Evolutionary conservation across 1,139 yeast genomes (phyloP), one percentile per base, ranked within the genome.

Genomic region (Debaryomyces sp.): DNA sequence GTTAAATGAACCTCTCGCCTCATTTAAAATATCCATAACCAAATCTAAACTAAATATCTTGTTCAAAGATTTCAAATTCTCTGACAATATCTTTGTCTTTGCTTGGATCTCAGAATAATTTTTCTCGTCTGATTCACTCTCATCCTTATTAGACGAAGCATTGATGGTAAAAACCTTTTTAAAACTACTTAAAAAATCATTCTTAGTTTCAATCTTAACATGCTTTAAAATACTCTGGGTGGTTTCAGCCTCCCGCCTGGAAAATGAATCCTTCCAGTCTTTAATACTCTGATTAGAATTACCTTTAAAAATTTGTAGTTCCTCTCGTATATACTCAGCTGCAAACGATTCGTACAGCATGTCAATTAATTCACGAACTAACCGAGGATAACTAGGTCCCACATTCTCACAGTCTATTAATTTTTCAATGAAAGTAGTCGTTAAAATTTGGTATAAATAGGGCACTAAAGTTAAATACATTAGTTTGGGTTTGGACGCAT

Each of bases 141-240:
- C 58, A 6, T 48, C 41, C 13, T 52, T 52, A 4, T 52, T 47
- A 5, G 58, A 47, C 3, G 64, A 45, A 15, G 61, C 54, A 54
- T 72, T 75, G 40, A 81, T 76, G 8, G 80, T 72, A 49, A 80
- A 71, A 61, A 86, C 85, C 56, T 83, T 85, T 26, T 83, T 80
- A 63, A 87, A 87, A 58, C 85, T 80, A 34, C 84, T 70, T 47
- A 84, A 68, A 50, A 76, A 75, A 54, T 76, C 81, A 53, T 68
- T 73, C 45, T 75, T 76, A 1, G 78, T 62, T 54, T 75, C 80
- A 6, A 68, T 63, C 52, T 67, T 68, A 12, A 76, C 79, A 44
- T 71, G 72, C 51, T 70, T 69, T 45, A 71, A 61, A 37, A 76
- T 75, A 46, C 58, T 71, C 50, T 71, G 70, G 0, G 73, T 61